Evolutionary conservation across 2,329 filamentous ascomycete species (phyloP).

Genomic region (Talaromyces sp.): DNA sequence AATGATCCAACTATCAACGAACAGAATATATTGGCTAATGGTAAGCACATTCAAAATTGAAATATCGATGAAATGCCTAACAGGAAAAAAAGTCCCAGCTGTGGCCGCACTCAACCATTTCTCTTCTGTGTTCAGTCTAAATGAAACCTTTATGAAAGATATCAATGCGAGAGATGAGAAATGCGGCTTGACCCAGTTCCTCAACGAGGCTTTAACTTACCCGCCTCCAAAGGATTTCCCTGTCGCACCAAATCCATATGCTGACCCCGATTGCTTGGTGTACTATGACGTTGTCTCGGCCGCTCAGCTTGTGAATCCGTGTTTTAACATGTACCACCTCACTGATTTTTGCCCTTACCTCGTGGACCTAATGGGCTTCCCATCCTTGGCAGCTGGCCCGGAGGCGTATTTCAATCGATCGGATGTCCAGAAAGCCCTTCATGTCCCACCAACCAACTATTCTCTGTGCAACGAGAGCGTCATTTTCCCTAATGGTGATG

Average conservation of each 20-base stretch:
- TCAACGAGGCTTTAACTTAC: slow-evolving; percentile 52
- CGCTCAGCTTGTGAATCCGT: slow-evolving; percentile 60
- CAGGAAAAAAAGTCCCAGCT: slow-evolving; percentile 23
- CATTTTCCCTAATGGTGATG: slow-evolving; percentile 45
- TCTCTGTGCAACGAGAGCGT: slow-evolving; percentile 25
- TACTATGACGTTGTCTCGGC: slow-evolving; percentile 54
- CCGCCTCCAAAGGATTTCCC: slow-evolving; percentile 55
- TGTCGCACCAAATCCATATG: slow-evolving; percentile 29
- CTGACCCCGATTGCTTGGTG: slow-evolving; percentile 46
- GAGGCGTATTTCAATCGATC: slow-evolving; percentile 64
- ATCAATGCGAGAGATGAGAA: slow-evolving; percentile 35
- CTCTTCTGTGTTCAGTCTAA: slow-evolving; percentile 39
- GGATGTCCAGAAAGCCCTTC: slow-evolving; percentile 64
- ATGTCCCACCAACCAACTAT: slow-evolving; percentile 43
- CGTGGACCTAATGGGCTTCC: slow-evolving; percentile 65
- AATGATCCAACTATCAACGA: slow-evolving; percentile 64
- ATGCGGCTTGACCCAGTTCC: slow-evolving; percentile 43
- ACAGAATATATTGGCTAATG: slow-evolving; percentile 46
- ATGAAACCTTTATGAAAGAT: slow-evolving; percentile 35
- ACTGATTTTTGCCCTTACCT: slow-evolving; percentile 64
- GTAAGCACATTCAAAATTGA: slow-evolving; percentile 18
- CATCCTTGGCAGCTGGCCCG: slow-evolving; percentile 52
- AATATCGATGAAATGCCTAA: neutral
- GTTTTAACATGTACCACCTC: slow-evolving; percentile 73
- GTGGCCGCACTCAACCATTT: slow-evolving; percentile 39